These are phyloP conservation scores for Truncatella angustata DNA, from an alignment of 2,329 filamentous ascomycete species.

Conservation along the genomic window DNA sequence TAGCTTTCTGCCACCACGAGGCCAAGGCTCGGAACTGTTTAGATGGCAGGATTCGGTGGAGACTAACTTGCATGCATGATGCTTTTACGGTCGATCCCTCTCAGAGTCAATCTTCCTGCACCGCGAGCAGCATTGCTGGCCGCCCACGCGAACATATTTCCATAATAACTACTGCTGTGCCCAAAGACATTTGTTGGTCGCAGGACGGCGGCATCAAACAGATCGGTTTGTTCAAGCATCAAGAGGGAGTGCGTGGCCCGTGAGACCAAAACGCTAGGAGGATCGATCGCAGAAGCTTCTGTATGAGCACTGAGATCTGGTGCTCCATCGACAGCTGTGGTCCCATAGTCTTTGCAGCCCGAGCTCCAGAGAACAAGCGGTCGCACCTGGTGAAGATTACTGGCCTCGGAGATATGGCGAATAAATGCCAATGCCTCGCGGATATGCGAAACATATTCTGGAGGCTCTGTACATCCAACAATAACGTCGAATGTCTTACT, in stretches of 20 bases:
- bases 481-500: constrained; percentile 37
- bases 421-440: constrained; percentile 34
- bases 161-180: constrained; percentile 42
- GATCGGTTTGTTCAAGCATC: constrained; percentile 35
- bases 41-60: too few relatives aligned
- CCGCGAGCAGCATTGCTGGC: constrained; percentile 18
- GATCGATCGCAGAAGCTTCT: constrained; percentile 38
- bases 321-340: constrained; percentile 29
- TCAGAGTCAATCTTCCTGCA: constrained; percentile 25
- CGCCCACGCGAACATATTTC: constrained; percentile 33
- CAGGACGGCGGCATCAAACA: constrained; percentile 42
- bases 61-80: constrained; percentile 38
- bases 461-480: constrained; percentile 40
- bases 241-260: constrained; percentile 32
- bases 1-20: neutral
- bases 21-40: too few relatives aligned
- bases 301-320: constrained; percentile 37
- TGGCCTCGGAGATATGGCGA: constrained; percentile 28
- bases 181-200: constrained; percentile 48
- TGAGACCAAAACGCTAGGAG: constrained; percentile 21
- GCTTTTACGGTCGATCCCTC: constrained; percentile 29
- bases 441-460: constrained; percentile 39
- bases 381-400: constrained; percentile 29
- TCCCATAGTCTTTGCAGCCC: constrained; percentile 51
- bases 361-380: constrained; percentile 45